Evolutionary conservation across 108 stramenopile genomes (phyloP).

Genomic region (Nannochloropsis granulata): DNA sequence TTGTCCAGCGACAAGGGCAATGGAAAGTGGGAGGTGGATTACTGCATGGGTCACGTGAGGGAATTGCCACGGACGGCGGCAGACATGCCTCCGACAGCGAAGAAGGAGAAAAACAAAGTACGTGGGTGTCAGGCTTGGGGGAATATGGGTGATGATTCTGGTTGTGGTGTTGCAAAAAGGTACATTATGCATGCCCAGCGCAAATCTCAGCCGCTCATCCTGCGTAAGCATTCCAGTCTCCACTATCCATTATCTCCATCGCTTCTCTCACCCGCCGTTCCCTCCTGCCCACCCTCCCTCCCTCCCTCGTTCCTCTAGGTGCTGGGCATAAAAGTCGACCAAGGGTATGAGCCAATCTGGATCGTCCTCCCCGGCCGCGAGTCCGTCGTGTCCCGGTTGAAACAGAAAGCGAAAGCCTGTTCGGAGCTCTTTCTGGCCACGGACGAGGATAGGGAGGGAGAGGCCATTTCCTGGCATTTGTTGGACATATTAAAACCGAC

Average conservation of each 20-base stretch:
- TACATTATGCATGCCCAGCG: constrained; percentile 22
- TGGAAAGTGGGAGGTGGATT: constrained; percentile 20
- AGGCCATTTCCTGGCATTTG: constrained; percentile 74
- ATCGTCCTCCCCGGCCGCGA: constrained; percentile 36
- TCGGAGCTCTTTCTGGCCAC: constrained; percentile 50
- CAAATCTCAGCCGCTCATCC: constrained; percentile 8
- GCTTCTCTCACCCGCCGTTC: background rate
- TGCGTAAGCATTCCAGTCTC: background rate
- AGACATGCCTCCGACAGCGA: background rate
- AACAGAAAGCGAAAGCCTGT: background rate
- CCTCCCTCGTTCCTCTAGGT: background rate
- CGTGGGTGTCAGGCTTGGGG: background rate
- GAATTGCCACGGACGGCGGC: constrained; percentile 6
- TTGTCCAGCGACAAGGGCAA: background rate
- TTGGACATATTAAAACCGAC: constrained; percentile 11
- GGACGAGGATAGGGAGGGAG: constrained; percentile 71
- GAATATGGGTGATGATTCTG: too few species aligned
- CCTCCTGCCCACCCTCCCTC: background rate
- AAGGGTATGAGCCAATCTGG: constrained; percentile 47
- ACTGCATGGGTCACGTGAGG: constrained; percentile 37
- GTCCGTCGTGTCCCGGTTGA: constrained; percentile 22
- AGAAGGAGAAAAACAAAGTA: constrained; percentile 9
- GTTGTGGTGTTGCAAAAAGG: too few species aligned
- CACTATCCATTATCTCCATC: background rate
- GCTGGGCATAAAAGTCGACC: constrained; percentile 33